Evolutionary conservation across 306 rosid species (phyloP).

Genomic region (Cucumis cinereus): DNA sequence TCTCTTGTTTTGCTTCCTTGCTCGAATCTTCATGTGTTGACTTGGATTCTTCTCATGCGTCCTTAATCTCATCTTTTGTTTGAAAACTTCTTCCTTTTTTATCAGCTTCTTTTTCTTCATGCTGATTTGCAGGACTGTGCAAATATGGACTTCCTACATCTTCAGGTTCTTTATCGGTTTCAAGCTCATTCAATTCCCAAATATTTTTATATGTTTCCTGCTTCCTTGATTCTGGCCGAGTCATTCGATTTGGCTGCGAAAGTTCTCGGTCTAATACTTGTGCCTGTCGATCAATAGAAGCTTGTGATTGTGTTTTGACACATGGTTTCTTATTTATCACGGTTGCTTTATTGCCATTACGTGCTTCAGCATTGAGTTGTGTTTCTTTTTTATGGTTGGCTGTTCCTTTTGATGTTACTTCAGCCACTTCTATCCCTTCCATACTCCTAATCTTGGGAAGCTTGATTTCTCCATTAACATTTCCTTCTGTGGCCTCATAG

Average conservation of each 20-base stretch:
- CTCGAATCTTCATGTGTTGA: background rate
- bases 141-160: background rate
- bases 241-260: background rate
- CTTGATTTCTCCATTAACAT: background rate
- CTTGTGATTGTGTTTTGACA: background rate
- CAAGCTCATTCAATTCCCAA: background rate
- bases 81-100: background rate
- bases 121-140: background rate
- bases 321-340: background rate
- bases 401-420: background rate
- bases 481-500: background rate
- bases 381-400: background rate
- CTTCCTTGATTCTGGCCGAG: background rate
- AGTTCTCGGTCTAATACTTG: background rate
- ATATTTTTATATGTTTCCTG: no score
- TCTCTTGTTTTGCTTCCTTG: background rate
- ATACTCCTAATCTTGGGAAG: background rate
- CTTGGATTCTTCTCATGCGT: background rate
- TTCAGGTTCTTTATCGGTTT: background rate
- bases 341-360: background rate
- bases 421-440: background rate
- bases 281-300: background rate
- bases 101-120: background rate
- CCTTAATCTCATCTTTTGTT: background rate
- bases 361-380: background rate